Evolutionary conservation across 257 asterid species (phyloP).

Genomic region (Solanum etuberosum): DNA sequence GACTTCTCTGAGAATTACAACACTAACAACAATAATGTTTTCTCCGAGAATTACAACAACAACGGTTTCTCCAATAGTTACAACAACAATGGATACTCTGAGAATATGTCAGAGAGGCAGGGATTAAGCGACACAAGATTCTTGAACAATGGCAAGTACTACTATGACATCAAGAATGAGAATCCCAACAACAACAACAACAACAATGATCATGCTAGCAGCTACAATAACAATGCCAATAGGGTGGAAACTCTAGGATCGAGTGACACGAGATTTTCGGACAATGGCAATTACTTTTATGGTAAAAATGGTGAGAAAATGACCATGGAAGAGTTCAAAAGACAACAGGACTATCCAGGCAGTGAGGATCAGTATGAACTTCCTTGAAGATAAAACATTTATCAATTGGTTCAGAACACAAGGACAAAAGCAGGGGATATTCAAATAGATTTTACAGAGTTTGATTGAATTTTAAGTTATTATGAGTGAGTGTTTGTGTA

Average conservation of each 20-base stretch:
- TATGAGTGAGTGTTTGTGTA: conserved; percentile 16
- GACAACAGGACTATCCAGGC: conserved; percentile 30
- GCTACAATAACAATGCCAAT: background rate
- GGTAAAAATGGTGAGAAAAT: conserved; percentile 12
- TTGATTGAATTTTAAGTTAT: background rate
- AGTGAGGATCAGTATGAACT: conserved; percentile 13
- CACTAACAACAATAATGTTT: background rate
- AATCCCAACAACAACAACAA: background rate
- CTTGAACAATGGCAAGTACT: conserved; percentile 26
- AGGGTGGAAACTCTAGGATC: background rate
- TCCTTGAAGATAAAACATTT: conserved; percentile 23
- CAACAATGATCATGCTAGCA: background rate
- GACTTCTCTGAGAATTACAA: background rate
- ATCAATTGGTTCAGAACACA: background rate
- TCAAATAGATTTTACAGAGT: background rate
- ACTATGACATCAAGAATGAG: conserved; percentile 9
- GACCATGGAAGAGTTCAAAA: conserved; percentile 53
- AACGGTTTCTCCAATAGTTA: background rate
- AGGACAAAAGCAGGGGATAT: background rate
- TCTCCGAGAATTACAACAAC: background rate
- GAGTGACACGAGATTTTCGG: background rate
- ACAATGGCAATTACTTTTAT: background rate
- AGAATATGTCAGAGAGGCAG: conserved; percentile 11
- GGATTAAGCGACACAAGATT: conserved; percentile 57
- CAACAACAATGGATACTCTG: background rate